Evolutionary conservation across 106 monocot genomes (phyloP).

Genomic region (Amphibolis antarctica): DNA sequence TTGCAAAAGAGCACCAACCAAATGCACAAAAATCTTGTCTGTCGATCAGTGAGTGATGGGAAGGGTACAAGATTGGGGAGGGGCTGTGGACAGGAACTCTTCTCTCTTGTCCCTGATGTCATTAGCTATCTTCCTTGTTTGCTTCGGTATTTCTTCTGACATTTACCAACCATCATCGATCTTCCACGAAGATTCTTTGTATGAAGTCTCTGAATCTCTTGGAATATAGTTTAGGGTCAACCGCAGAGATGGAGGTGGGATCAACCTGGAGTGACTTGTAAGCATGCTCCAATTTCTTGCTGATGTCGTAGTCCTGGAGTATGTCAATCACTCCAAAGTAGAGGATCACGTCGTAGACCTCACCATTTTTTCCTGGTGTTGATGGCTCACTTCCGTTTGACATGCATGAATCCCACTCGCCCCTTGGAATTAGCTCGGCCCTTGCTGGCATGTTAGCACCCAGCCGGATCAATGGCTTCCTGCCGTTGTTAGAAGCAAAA

Average conservation of each 20-base stretch:
- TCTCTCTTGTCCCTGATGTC: no score
- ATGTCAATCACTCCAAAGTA: constrained; percentile 52
- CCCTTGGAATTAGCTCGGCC: constrained; percentile 41
- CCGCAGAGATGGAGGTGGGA: constrained; percentile 42
- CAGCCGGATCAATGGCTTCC: constrained; percentile 48
- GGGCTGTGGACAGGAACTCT: no score
- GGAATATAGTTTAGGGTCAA: constrained; percentile 47
- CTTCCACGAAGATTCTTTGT: constrained; percentile 31
- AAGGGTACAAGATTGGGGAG: no score
- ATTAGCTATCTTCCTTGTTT: not conserved
- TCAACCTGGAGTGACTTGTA: constrained; percentile 56
- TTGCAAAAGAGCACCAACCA: no score
- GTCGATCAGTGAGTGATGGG: no score
- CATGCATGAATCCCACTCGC: no score
- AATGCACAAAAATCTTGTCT: no score
- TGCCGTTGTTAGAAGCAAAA: constrained; percentile 10
- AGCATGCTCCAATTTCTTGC: no score
- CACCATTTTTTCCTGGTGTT: constrained; percentile 12
- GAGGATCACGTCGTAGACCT: constrained; percentile 50
- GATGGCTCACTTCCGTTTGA: no score
- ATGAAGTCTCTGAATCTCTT: constrained; percentile 47
- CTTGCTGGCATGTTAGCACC: constrained; percentile 66
- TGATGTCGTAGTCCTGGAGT: no score
- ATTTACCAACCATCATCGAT: constrained; percentile 6
- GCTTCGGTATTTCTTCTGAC: not conserved